These are phyloP conservation scores for Paramecium sonneborni DNA, from an alignment of 73 alveolate genomes.

Conservation along the genomic window DNA sequence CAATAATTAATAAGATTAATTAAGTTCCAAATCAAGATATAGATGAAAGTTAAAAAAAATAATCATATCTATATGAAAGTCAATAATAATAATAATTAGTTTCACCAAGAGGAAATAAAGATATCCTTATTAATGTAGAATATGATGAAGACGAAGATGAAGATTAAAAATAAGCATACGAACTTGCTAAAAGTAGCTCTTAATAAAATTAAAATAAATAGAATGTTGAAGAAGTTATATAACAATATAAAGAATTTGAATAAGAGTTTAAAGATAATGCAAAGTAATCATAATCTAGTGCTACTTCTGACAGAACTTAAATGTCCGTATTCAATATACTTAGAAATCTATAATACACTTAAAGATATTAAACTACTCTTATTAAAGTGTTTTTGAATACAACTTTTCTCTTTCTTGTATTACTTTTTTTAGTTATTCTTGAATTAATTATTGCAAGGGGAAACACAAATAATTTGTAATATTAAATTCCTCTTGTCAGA, in stretches of 20 bases:
- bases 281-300: background rate
- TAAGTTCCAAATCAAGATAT: background rate
- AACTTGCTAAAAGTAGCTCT: background rate
- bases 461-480: background rate
- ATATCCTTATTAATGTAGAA: background rate
- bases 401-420: background rate
- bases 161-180: background rate
- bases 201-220: background rate
- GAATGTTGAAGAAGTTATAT: background rate
- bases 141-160: background rate
- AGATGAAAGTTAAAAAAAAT: background rate
- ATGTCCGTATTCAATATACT: background rate
- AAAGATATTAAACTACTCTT: background rate
- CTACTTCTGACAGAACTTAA: background rate
- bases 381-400: background rate
- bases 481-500: background rate
- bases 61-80: background rate
- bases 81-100: background rate
- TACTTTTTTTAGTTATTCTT: background rate
- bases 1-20: background rate
- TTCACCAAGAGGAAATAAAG: background rate
- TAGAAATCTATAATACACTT: background rate
- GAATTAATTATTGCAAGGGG: background rate
- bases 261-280: background rate
- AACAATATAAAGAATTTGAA: background rate